Evolutionary conservation across 805 yeast species (phyloP), one percentile per base, ranked within the genome.

Genomic region (Phaffomyces opuntiae): DNA sequence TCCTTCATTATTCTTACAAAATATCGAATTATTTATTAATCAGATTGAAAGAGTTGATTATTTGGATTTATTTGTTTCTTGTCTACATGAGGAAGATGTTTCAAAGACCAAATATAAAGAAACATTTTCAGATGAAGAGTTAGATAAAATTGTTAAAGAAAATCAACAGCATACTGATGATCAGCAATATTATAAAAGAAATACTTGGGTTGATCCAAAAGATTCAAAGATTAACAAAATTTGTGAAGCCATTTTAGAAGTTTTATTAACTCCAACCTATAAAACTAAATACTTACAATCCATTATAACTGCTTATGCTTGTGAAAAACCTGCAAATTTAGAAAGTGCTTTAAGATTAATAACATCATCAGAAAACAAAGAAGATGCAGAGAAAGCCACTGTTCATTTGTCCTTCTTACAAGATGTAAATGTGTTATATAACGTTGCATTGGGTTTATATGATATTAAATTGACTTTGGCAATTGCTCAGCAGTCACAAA

Each of bases 401-500:
- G 81, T 87, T 37, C 97, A 93, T 59, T 67, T 93, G 46, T 87
- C 96, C 56, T 91, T 91, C 72, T 68, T 93, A 47, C 88, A 85
- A 58, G 99, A 91, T 64, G 95, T 89, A 34, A 88, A 88, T 59
- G 69, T 77, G 49, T 72, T 93, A 19, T 93, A 91, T 65, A 74
- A 81, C 40, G 80, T 82, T 17, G 85, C 97, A 0, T 73, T 93
- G 47, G 84, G 95, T 2, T 68, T 85, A 19, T 93, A 93, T 58
- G 84, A 93, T 60, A 81, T 93, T 37, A 81, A 81, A 46, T 69
- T 91, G 56, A 78, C 98, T 0, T 72, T 93, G 47, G 73, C 76
- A 12, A 81, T 93, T 48, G 99, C 99, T 0, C 98, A 95, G 62
- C 93, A 89, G 59, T 89, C 97, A 0, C 98, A 91, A 64, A 90